Base-by-base conservation (phyloP, 1,284 basidiomycete genomes). In the Cutaneotrichosporon dermatis region DNA sequence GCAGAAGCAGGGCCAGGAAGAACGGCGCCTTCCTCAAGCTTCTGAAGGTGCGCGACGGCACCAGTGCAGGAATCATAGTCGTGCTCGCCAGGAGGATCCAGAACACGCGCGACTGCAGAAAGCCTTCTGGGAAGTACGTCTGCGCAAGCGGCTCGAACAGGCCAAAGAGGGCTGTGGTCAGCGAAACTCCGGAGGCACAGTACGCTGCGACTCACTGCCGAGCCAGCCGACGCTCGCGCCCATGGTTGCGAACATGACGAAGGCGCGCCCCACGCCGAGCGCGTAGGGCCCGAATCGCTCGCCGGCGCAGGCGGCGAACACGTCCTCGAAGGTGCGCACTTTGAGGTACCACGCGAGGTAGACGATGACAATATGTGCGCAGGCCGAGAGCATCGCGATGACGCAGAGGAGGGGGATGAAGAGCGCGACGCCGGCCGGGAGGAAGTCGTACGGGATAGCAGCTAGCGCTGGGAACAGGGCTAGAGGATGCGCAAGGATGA, bases 271-370 rank as follows among this genome's bases (percentile, higher is more conserved):
- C 0, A 66, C 72, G 58, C 70, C 72, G 10, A 71, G 58, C 1
- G 72, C 76, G 43, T 71, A 70, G 25, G 55, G 60, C 2, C 73
- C 71, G 50, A 69, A 76, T 42, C 64, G 65, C 36, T 67, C 73
- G 39, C 67, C 70, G 9, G 68, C 73, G 57, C 54, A 65, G 2
- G 64, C 61, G 1, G 71, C 74, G 39, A 74, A 75, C 8, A 77
- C 75, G n/a, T 77, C 74, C 57, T 79, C 76, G 57, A 78, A 77
- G 9, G 67, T 69, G 9, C 63, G 62, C 1, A 77, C 76, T 52
- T 77, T 77, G 49, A 79, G 72, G 63, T 79, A 79, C 76, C 76
- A 76, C 1, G 75, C 66, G 2, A 79, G 70, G 59, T 79, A 78
- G 48, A 78, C 75, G 25, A 76, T 75, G 43, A 79, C 77, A 33